Base-by-base conservation (phyloP, 257 asterid genomes). In the Solanum raphanifolium region DNA sequence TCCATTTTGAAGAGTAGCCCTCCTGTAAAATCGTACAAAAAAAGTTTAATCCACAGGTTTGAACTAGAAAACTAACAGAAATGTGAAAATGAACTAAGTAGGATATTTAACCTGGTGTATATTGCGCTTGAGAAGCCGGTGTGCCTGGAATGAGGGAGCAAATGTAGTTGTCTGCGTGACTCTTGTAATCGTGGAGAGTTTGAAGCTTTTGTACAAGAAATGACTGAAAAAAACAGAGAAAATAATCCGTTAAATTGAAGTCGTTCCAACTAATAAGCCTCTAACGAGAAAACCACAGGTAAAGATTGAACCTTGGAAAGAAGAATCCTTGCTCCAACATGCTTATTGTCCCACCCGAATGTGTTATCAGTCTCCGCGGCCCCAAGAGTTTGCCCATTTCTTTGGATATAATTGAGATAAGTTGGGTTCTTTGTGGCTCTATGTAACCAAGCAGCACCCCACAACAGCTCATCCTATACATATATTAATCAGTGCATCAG, bases 391-490 rank as follows among this genome's bases (percentile, higher is more conserved):
- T 92, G 96, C 13, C 99, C 99, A 58, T 97, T 97, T 2, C 92
- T 93, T 87, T 97, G 96, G 92, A 97, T 97, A 94, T 97, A 97
- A 90, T 88, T 90, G 25, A 97, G 92, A 87, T 94, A 97, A 31
- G 90, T 89, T 41, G 97, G 95, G 71, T 92, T 96, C 87, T 84
- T 94, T 29, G 99, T 96, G 7, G 99, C 99, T 89, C 87, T 93
- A 69, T 96, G 99, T 84, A 97, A 88, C 99, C 99, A 97, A 87
- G 99, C 99, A 81, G 99, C 99, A 48, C 98, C 99, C 99, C 99
- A 97, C 95, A 97, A 87, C 10, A 97, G 90, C 89, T 97, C 99
- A 94, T 97, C 99, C 99, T 94, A 74, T 12, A 87, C 43, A 74
- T 86, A 73, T 20, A 65, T 69, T n/a, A 36, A 52, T 55, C 65